These are phyloP conservation scores for Remersonia thermophila DNA, from an alignment of 2,329 filamentous ascomycete species.

Conservation along the genomic window DNA sequence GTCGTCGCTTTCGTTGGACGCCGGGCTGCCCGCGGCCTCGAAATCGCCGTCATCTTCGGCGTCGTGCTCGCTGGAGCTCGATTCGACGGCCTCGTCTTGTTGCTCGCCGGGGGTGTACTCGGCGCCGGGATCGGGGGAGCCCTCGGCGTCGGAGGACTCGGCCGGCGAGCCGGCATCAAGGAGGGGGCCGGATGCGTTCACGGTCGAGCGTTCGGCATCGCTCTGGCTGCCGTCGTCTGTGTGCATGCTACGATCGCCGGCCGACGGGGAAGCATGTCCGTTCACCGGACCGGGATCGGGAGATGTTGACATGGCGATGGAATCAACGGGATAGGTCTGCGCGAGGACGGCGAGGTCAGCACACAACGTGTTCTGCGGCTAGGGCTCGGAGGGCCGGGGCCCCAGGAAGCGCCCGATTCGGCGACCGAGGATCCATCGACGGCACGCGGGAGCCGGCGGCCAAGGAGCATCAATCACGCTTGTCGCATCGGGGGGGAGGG, in stretches of 20 bases:
- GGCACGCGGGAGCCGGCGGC: too few relatives aligned
- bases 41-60: conserved; percentile 62
- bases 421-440: conserved; percentile 5
- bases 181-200: conserved; percentile 36
- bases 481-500: conserved; percentile 36
- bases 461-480: conserved; percentile 22
- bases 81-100: conserved; percentile 26
- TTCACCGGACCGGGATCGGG: conserved; percentile 51
- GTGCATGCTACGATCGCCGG: conserved; percentile 31
- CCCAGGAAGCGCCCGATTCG: conserved; percentile 18
- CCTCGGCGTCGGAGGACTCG: conserved; percentile 30
- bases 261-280: conserved; percentile 48
- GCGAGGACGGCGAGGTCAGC: conserved; percentile 39
- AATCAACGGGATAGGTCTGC: conserved; percentile 50
- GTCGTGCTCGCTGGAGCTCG: conserved; percentile 39
- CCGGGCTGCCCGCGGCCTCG: conserved; percentile 54
- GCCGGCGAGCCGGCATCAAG: conserved; percentile 33
- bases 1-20: conserved; percentile 33
- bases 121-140: conserved; percentile 21
- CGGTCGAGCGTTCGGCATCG: conserved; percentile 68
- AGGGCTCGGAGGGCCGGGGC: conserved; percentile 12
- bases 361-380: conserved; percentile 19
- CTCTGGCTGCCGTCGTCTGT: conserved; percentile 37
- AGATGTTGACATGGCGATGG: conserved; percentile 51
- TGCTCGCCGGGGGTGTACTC: conserved; percentile 30